Percentiles rank a stretch among this genome's conserved stretches.
phyloP scores from a whole-genome alignment of 129 eudicot species.

The Helianthus tuberosus region DNA sequence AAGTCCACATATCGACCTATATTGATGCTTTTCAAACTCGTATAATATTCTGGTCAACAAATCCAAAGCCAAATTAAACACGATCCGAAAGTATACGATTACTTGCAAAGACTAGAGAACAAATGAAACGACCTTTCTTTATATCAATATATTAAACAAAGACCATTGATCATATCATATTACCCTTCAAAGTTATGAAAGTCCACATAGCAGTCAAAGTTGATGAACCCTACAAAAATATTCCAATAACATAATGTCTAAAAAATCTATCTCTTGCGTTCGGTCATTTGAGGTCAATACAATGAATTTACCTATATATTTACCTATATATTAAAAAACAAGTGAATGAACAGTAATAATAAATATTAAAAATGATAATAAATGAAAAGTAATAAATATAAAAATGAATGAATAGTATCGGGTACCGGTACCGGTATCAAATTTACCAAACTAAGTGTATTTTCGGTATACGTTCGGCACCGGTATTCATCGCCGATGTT shows the following conservation, averaged over 20 bases:
- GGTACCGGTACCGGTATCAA: too few relatives aligned
- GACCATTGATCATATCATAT: not conserved
- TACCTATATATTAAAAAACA: too few relatives aligned
- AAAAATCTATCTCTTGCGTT: not conserved
- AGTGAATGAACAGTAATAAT: too few relatives aligned
- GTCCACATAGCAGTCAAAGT: not conserved
- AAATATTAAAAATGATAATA: too few relatives aligned
- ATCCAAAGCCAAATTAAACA: not conserved
- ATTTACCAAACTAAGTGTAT: too few relatives aligned
- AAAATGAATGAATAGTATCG: too few relatives aligned
- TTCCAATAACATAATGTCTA: too few relatives aligned
- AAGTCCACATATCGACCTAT: not conserved
- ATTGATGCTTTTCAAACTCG: not conserved
- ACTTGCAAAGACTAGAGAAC: not conserved
- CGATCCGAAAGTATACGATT: not conserved
- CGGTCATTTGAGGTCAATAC: not conserved
- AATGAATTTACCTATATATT: not conserved
- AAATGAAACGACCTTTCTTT: not conserved
- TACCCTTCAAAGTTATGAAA: conserved; percentile 3
- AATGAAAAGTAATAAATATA: too few relatives aligned
- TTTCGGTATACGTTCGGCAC: too few relatives aligned
- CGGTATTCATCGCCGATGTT: too few relatives aligned
- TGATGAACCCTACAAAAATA: not conserved
- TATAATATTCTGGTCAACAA: not conserved
- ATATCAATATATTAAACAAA: not conserved